A percentile compares a stretch with the other conserved stretches of the same genome.
Evolutionary conservation across 148 eudicot genomes (phyloP).

Genomic region (Euryodendron excelsum): DNA sequence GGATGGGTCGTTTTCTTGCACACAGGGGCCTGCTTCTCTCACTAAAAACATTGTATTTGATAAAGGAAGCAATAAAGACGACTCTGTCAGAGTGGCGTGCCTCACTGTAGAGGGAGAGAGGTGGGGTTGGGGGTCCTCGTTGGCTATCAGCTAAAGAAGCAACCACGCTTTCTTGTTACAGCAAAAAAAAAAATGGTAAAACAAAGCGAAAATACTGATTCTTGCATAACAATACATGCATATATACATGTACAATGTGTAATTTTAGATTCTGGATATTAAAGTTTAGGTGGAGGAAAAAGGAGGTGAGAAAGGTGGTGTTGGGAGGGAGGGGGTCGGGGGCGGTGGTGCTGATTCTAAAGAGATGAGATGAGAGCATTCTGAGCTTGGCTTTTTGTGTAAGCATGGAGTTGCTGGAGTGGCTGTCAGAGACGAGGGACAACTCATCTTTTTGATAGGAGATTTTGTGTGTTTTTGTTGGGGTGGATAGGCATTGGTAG

Average conservation of each 20-base stretch:
- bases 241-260: not conserved
- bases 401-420: conserved; percentile 52
- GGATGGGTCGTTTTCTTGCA: conserved; percentile 41
- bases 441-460: conserved; percentile 47
- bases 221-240: not conserved
- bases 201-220: too few relatives aligned
- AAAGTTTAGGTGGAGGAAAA: not conserved
- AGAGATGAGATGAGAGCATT: conserved; percentile 35
- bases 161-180: conserved; percentile 11
- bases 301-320: not conserved
- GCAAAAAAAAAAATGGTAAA: not conserved
- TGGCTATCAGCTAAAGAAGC: not conserved
- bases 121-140: not conserved
- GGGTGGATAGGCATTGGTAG: conserved; percentile 21
- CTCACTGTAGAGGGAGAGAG: conserved; percentile 26
- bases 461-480: conserved; percentile 23
- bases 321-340: conserved; percentile 22
- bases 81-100: conserved; percentile 81
- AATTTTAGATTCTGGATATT: conserved; percentile 9
- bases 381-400: conserved; percentile 57
- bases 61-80: conserved; percentile 50
- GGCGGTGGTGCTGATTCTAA: conserved; percentile 36
- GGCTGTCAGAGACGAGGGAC: conserved; percentile 63
- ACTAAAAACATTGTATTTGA: conserved; percentile 25
- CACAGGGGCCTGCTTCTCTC: conserved; percentile 12